These are phyloP conservation scores for Adansonia digitata DNA, from an alignment of 345 rosid genomes.

Conservation along the genomic window DNA sequence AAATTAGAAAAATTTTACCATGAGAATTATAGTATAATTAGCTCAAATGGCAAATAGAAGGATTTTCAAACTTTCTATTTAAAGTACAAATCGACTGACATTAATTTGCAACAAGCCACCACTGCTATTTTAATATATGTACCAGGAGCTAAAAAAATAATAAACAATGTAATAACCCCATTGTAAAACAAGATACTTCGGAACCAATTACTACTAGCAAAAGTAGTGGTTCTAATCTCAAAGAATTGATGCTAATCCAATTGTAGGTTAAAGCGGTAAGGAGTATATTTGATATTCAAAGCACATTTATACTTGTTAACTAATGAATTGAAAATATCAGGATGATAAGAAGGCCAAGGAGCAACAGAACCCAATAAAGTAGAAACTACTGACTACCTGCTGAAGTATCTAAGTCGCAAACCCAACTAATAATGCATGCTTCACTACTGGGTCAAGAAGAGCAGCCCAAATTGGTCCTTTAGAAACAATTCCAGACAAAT, in stretches of 20 bases:
- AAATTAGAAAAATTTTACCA: neutral
- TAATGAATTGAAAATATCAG: neutral
- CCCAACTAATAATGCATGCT: conserved; percentile 80
- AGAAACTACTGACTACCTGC: conserved; percentile 49
- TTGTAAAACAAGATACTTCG: neutral
- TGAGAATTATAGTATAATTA: neutral
- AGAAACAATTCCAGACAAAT: conserved; percentile 44
- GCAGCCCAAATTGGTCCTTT: conserved; percentile 70
- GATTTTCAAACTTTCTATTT: neutral
- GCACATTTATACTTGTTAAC: neutral
- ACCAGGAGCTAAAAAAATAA: neutral
- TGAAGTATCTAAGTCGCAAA: conserved; percentile 84
- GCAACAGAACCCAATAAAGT: too few relatives aligned
- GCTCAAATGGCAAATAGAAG: neutral
- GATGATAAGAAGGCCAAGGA: neutral
- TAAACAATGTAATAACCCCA: neutral
- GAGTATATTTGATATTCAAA: neutral
- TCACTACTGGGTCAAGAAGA: conserved; percentile 78
- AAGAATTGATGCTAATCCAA: neutral
- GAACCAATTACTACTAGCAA: neutral
- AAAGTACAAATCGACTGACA: neutral
- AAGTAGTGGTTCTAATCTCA: neutral
- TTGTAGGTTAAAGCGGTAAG: neutral
- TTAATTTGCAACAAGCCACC: too few relatives aligned
- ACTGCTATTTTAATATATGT: neutral